Percentiles rank a stretch among this genome's conserved stretches.
Conservation (phyloP, 768 basidiomycete genomes). For the Leccinum rimulosum region DNA sequence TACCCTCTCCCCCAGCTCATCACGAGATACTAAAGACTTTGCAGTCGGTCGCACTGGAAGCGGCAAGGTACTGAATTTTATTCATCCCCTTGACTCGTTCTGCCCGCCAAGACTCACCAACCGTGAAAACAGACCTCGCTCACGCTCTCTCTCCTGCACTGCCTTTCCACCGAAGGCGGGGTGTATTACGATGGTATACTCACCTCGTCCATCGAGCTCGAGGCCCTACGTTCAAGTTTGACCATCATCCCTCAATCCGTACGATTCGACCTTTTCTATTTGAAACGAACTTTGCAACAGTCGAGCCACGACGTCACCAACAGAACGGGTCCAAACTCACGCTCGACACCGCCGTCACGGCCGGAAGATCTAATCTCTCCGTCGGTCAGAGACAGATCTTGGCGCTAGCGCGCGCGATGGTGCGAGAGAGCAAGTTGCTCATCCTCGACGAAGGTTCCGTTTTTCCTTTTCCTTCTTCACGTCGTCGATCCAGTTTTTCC, state of each 20-base stretch:
- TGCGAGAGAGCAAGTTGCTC: slow-evolving; percentile 42
- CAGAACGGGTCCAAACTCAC: slow-evolving; percentile 24
- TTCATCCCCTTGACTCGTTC: too few species aligned
- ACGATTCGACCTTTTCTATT: not conserved
- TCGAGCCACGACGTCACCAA: slow-evolving; percentile 2
- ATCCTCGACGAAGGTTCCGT: slow-evolving; percentile 41
- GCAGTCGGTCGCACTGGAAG: slow-evolving; percentile 11
- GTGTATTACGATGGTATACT: slow-evolving; percentile 54
- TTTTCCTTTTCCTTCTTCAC: too few species aligned
- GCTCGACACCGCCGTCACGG: slow-evolving; percentile 44
- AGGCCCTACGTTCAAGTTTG: slow-evolving; percentile 53
- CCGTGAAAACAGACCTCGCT: too few species aligned
- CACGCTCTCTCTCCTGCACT: too few species aligned
- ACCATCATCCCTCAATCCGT: slow-evolving; percentile 53
- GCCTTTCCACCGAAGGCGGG: slow-evolving; percentile 48
- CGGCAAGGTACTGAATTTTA: too few species aligned
- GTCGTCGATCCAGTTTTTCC: not conserved
- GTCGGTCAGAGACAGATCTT: slow-evolving; percentile 51
- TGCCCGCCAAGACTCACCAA: too few species aligned
- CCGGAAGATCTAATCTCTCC: slow-evolving; percentile 35
- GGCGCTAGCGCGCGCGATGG: slow-evolving; percentile 41
- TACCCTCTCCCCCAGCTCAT: not conserved
- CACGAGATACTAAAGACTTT: not conserved
- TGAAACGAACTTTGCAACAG: slow-evolving; percentile 11
- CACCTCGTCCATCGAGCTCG: slow-evolving; percentile 49